Conservation (phyloP, 345 rosid genomes). For the Erodium maritimum region DNA sequence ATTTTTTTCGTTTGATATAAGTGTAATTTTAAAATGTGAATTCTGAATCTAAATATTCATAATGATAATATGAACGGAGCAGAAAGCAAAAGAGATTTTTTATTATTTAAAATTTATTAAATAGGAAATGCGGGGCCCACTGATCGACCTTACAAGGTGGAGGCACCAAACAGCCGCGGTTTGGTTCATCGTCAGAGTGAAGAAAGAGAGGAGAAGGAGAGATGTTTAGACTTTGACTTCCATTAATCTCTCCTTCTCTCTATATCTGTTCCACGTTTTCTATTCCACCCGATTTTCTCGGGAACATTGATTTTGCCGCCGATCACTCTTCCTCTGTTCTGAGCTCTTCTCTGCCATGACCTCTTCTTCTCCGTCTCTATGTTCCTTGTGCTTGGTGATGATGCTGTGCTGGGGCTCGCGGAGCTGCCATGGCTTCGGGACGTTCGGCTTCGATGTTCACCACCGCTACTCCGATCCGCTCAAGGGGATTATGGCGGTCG, state of each 20-base stretch:
- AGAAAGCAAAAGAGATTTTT: too few relatives aligned
- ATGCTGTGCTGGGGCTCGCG: constrained; percentile 4
- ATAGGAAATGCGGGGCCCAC: not conserved
- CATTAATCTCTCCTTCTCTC: not conserved
- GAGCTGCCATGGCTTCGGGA: constrained; percentile 31
- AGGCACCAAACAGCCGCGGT: not conserved
- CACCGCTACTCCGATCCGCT: constrained; percentile 84
- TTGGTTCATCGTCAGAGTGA: not conserved
- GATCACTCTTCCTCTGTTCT: not conserved
- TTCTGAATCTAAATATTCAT: too few relatives aligned
- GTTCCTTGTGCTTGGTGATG: constrained; percentile 5
- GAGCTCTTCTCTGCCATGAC: constrained; percentile 8
- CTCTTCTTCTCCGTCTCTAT: constrained; percentile 2
- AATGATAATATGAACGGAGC: too few relatives aligned
- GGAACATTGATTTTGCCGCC: not conserved
- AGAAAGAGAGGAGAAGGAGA: not conserved
- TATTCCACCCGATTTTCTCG: not conserved
- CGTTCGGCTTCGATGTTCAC: constrained; percentile 63
- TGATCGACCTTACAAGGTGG: not conserved
- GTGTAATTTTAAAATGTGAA: too few relatives aligned
- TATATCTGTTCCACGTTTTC: not conserved
- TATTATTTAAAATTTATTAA: not conserved
- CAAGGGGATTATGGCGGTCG: constrained; percentile 37
- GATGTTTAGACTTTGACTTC: not conserved
- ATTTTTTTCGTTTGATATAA: too few relatives aligned